Conservation (phyloP, 441 rosid genomes). For the Syzygium syzygioides region DNA sequence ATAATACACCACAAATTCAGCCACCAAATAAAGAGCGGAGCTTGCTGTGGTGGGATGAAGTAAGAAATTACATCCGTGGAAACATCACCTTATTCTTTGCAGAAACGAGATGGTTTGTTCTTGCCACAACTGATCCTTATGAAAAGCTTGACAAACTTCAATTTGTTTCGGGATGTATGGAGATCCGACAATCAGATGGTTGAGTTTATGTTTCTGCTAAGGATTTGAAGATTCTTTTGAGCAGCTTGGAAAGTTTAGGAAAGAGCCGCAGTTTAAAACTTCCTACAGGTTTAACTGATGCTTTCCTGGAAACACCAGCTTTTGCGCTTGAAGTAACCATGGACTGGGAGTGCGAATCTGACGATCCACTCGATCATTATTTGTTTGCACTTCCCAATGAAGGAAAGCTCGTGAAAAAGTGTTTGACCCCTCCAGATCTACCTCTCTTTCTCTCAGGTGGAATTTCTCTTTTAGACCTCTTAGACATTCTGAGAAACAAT, state of each 20-base stretch:
- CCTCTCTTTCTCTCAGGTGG: conserved; percentile 89
- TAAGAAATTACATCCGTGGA: conserved; percentile 95
- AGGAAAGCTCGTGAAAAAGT: conserved; percentile 74
- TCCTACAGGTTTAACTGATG: conserved; percentile 42
- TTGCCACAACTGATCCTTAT: conserved; percentile 95
- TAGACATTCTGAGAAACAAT: conserved; percentile 25
- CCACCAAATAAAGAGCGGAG: conserved; percentile 82
- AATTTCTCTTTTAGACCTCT: conserved; percentile 74
- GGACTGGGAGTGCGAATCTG: conserved; percentile 98
- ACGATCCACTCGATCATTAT: conserved; percentile 84
- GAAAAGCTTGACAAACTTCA: conserved; percentile 92
- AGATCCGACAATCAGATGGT: conserved; percentile 94
- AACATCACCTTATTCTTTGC: conserved; percentile 54
- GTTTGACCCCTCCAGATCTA: conserved; percentile 96
- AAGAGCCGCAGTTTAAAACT: conserved; percentile 55
- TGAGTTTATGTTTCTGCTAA: conserved; percentile 63
- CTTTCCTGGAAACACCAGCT: conserved; percentile 73
- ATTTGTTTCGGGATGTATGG: conserved; percentile 58
- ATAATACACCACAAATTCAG: conserved; percentile 44
- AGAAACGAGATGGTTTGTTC: conserved; percentile 70
- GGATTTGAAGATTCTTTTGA: conserved; percentile 73
- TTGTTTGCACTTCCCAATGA: conserved; percentile 86
- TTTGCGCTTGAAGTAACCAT: conserved; percentile 83
- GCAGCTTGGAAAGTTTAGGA: conserved; percentile 91
- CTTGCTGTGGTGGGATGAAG: conserved; percentile 99